Percentiles rank a stretch among this genome's conserved stretches.
These are phyloP conservation scores for Trichocladium antarcticum DNA, from an alignment of 495 filamentous ascomycete species.

Conservation along the genomic window DNA sequence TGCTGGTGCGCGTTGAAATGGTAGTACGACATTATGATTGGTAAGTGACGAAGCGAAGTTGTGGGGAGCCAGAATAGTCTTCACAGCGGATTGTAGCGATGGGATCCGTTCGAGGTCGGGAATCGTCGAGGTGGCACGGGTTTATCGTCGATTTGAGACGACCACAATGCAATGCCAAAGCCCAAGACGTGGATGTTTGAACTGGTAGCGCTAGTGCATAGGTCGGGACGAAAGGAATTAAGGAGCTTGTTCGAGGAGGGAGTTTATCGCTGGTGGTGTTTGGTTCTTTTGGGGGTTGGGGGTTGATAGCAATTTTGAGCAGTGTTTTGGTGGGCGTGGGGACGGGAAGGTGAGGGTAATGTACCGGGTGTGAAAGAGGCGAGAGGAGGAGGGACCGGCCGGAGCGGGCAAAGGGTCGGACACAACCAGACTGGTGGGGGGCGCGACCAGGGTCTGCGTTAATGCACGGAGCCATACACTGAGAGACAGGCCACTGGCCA, in stretches of 20 bases:
- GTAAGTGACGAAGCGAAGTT: constrained; percentile 6
- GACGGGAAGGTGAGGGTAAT: constrained; percentile 20
- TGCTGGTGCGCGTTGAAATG: constrained; percentile 56
- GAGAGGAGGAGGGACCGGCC: constrained; percentile 28
- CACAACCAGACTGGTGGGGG: constrained; percentile 16
- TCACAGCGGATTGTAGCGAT: constrained; percentile 15
- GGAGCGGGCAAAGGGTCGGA: constrained; percentile 33
- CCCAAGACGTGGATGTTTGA: background rate
- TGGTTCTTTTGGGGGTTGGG: background rate
- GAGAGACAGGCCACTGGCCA: constrained; percentile 32
- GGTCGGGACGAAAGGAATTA: background rate
- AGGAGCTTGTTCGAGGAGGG: background rate
- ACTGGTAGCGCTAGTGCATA: background rate
- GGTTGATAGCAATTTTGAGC: constrained; percentile 13
- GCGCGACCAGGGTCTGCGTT: constrained; percentile 26
- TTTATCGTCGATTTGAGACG: background rate
- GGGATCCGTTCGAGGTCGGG: constrained; percentile 7
- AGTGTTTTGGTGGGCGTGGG: constrained; percentile 20
- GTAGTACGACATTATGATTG: constrained; percentile 61
- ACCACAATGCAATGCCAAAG: background rate
- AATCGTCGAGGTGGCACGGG: constrained; percentile 12
- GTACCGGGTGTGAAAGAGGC: constrained; percentile 23
- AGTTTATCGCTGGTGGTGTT: constrained; percentile 7
- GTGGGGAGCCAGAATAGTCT: constrained; percentile 14
- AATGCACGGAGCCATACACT: too few relatives aligned